A percentile compares a stretch with the other conserved stretches of the same genome.
These are phyloP conservation scores for Miamiensis avidus DNA, from an alignment of 169 alveolate genomes.

Conservation along the genomic window DNA sequence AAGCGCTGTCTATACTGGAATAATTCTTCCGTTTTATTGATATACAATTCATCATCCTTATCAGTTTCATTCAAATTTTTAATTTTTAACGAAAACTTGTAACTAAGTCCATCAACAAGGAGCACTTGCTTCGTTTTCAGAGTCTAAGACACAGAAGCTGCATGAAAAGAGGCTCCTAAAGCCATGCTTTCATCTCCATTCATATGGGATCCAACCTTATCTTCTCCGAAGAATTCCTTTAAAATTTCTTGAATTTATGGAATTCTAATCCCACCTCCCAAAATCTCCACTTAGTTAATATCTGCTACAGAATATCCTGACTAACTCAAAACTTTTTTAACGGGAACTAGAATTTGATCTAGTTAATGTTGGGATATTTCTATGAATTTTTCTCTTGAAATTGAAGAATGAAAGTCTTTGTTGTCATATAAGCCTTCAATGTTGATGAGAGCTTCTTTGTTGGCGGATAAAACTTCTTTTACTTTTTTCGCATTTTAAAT, in stretches of 20 bases:
- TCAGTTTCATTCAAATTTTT: conserved; percentile 5
- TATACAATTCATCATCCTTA: conserved; percentile 47
- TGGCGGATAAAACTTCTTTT: conserved; percentile 79
- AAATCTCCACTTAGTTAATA: conserved; percentile 60
- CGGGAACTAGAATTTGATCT: conserved; percentile 50
- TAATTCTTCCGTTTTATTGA: conserved; percentile 39
- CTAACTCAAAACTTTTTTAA: conserved; percentile 59
- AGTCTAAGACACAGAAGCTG: conserved; percentile 65
- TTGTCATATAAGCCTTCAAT: conserved; percentile 67
- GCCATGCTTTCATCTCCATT: conserved; percentile 87
- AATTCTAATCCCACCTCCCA: conserved; percentile 84
- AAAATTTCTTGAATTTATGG: conserved; percentile 70
- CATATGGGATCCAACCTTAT: conserved; percentile 71
- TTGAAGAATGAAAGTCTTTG: conserved; percentile 51
- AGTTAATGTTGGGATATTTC: conserved; percentile 36
- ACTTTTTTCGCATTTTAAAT: conserved; percentile 58
- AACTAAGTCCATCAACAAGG: conserved; percentile 36
- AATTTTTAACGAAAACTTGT: background rate
- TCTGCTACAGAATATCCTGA: conserved; percentile 51
- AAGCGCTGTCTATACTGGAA: conserved; percentile 39
- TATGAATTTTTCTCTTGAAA: conserved; percentile 63
- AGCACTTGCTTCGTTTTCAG: conserved; percentile 58
- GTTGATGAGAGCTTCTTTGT: conserved; percentile 57
- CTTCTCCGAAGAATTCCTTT: conserved; percentile 43
- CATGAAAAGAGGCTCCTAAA: conserved; percentile 77